Conservation (phyloP, 1,139 yeast genomes). For the Lodderomyces theae region DNA sequence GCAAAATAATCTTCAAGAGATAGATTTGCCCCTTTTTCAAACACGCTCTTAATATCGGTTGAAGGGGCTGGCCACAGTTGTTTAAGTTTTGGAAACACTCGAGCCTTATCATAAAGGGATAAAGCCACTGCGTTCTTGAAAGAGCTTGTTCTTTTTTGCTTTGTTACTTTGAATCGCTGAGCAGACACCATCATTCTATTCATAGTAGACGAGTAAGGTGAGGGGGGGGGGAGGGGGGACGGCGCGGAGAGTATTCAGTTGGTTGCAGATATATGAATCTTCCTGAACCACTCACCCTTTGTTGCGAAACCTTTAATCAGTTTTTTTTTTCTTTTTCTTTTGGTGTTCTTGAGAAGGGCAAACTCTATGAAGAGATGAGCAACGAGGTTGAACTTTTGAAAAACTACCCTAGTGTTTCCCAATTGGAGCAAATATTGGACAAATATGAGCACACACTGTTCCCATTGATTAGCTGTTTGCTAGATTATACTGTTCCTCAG, state of each 20-base stretch:
- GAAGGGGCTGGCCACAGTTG: neutral
- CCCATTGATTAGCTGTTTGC: constrained; percentile 21
- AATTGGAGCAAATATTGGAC: constrained; percentile 15
- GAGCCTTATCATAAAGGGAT: neutral
- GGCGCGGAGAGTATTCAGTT: no score
- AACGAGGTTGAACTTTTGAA: constrained; percentile 18
- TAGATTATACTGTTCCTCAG: constrained; percentile 33
- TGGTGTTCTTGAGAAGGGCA: neutral
- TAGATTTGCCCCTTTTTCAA: constrained; percentile 2
- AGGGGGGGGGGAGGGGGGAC: no score
- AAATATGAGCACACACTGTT: constrained; percentile 11
- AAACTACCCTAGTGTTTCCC: constrained; percentile 20
- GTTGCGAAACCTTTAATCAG: no score
- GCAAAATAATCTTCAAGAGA: constrained; percentile 18
- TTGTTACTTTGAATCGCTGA: neutral
- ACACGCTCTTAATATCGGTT: constrained; percentile 1
- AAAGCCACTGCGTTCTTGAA: neutral
- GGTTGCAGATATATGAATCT: no score
- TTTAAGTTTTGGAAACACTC: constrained; percentile 1
- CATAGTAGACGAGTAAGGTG: neutral
- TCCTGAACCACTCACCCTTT: no score
- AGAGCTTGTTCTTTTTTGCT: neutral
- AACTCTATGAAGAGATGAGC: constrained; percentile 4
- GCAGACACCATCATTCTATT: neutral
- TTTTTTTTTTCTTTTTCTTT: no score